Percentiles rank a stretch among this genome's conserved stretches.
Evolutionary conservation across 495 filamentous ascomycete genomes (phyloP).

Genomic region (Penicillium chermesinum): DNA sequence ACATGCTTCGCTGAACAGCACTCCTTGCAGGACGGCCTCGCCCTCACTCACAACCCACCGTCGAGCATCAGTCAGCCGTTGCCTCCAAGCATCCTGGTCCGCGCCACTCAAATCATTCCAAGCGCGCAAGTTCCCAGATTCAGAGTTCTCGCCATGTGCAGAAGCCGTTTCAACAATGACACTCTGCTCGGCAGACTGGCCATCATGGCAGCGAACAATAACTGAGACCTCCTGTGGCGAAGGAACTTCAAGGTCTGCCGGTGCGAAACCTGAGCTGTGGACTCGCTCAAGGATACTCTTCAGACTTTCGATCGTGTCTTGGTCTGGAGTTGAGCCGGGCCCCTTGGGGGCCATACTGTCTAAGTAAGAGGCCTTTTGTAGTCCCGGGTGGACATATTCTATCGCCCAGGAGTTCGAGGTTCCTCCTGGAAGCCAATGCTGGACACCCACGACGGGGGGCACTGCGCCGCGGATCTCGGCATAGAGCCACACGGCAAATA

Average conservation of each 20-base stretch:
- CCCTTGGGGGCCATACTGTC: conserved; percentile 5
- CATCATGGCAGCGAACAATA: conserved; percentile 24
- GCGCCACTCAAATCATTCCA: conserved; percentile 62
- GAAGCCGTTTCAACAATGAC: conserved; percentile 21
- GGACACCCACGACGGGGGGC: conserved; percentile 52
- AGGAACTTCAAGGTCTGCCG: conserved; percentile 15
- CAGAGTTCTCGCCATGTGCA: conserved; percentile 4
- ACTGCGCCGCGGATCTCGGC: conserved; percentile 60
- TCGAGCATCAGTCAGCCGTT: conserved; percentile 60
- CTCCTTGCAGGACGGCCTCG: conserved; percentile 64
- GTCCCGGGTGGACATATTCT: conserved; percentile 14
- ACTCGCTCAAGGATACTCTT: conserved; percentile 23
- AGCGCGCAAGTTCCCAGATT: conserved; percentile 39
- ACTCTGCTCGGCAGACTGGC: conserved; percentile 14
- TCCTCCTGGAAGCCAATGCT: conserved; percentile 37
- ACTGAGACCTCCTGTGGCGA: conserved; percentile 17
- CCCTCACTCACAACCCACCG: conserved; percentile 69
- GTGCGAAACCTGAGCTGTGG: conserved; percentile 22
- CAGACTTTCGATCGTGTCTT: conserved; percentile 13
- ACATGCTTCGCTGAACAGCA: conserved; percentile 69
- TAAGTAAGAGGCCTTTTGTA: conserved; percentile 16
- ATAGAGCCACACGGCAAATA: conserved; percentile 59
- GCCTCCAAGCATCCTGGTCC: conserved; percentile 64
- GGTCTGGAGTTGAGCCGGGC: neutral
- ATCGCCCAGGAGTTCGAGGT: conserved; percentile 28